Evolutionary conservation across 2,329 filamentous ascomycete genomes (phyloP).

Genomic region (Malbranchea cinnamomea): DNA sequence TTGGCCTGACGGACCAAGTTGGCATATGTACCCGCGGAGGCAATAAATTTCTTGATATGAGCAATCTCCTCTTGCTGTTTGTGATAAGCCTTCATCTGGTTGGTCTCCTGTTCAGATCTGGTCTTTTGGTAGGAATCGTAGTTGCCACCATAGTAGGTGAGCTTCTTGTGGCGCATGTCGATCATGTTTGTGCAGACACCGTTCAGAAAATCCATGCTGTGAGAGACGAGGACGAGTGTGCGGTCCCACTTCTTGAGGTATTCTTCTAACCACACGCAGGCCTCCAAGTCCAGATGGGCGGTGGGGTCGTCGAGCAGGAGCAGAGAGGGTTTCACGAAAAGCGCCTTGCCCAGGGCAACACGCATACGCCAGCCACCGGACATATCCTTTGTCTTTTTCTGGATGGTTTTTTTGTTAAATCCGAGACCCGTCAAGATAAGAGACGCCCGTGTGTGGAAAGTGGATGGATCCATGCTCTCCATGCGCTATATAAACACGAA

Average conservation of each 20-base stretch:
- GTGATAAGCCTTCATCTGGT: constrained; percentile 97
- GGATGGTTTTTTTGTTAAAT: constrained; percentile 95
- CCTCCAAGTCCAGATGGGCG: constrained; percentile 96
- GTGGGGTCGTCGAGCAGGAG: constrained; percentile 96
- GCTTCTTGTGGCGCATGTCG: constrained; percentile 80
- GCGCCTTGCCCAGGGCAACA: constrained; percentile 89
- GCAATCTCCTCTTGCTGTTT: constrained; percentile 99
- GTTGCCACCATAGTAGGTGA: constrained; percentile 98
- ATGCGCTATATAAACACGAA: constrained; percentile 55
- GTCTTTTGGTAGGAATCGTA: constrained; percentile 98
- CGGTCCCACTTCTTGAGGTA: constrained; percentile 99
- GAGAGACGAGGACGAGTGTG: constrained; percentile 88
- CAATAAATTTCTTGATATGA: constrained; percentile 99
- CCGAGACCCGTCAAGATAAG: constrained; percentile 96
- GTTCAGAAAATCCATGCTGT: constrained; percentile 98
- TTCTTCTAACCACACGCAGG: constrained; percentile 98
- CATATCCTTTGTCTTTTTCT: constrained; percentile 99
- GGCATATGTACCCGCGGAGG: constrained; percentile 97
- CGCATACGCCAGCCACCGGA: constrained; percentile 99
- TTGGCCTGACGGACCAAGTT: constrained; percentile 98
- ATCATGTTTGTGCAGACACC: constrained; percentile 98
- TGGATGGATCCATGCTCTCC: constrained; percentile 97
- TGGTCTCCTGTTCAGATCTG: constrained; percentile 80
- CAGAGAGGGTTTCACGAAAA: constrained; percentile 95
- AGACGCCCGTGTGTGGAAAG: constrained; percentile 87